Base-by-base conservation (phyloP, 768 basidiomycete genomes). In the Hypsizygus marmoreus region DNA sequence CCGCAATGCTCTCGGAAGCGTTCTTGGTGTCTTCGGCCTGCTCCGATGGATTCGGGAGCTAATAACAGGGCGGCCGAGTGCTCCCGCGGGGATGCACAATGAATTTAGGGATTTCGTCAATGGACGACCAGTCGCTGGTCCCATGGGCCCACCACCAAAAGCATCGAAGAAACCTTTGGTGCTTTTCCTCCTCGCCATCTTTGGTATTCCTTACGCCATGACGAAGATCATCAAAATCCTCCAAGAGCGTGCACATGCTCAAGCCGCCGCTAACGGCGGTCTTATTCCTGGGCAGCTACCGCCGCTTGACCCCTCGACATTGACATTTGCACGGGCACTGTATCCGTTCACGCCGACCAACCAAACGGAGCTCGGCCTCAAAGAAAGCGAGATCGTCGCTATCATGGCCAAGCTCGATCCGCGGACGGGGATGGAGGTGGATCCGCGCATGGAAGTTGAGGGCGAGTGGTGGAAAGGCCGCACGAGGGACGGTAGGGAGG, bases 381-480 rank as follows among this genome's bases (percentile, higher is more conserved):
- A 85, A 57, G 84, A 89, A 68, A 87, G 95, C 58, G 95, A 97
- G 68, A 91, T 97, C 37, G 89, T 98, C 2, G 95, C 95, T 1
- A 82, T 98, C 35, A 82, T 91, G 66, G 88, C 80, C 34, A 91
- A 89, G 63, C 61, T 88, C 33, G 88, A 88, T 54, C 85, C 84
- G 1, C 64, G 73, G 10, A 86, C 82, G 0, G 88, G 88, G 0
- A 67, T 64, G 46, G 85, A 85, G 47, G 83, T 86, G 4, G 82
- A 88, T 52, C 81, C 84, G 2, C 68, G 86, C 17, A 53, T 77
- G 37, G 77, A 80, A 50, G 69, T 84, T 14, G 74, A 82, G 43
- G 80, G 75, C 4, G 94, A 93, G 46, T 98, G 95, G 95, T 97
- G 93, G 94, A 86, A 83, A 64, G 95, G 95, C 1, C 77, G 95